These are phyloP conservation scores for Malus hybrid DNA, from an alignment of 331 rosid species.

Conservation along the genomic window DNA sequence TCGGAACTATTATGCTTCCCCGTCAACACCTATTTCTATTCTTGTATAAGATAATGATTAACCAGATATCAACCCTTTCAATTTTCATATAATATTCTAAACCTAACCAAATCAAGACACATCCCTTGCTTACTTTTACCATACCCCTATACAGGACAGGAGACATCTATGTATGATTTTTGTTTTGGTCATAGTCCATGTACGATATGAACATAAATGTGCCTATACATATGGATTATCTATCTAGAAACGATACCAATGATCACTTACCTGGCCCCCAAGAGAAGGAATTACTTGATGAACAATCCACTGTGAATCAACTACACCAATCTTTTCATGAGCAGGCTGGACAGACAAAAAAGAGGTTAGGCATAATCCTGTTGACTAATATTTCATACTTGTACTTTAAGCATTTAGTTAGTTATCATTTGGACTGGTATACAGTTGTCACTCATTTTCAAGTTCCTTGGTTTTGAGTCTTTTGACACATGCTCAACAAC, in stretches of 20 bases:
- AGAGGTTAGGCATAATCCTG: background rate
- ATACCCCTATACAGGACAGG: background rate
- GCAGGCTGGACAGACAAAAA: constrained; percentile 57
- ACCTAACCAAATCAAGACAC: background rate
- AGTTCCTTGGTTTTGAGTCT: background rate
- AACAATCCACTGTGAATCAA: constrained; percentile 95
- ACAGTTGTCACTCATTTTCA: background rate
- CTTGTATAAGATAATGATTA: background rate
- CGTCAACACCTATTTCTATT: background rate
- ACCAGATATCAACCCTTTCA: background rate
- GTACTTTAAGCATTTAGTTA: background rate
- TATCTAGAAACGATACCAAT: background rate
- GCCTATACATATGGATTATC: background rate
- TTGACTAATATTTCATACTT: background rate
- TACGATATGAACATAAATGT: background rate
- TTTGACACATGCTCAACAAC: background rate
- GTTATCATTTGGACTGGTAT: background rate
- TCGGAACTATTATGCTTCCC: background rate
- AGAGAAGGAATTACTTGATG: constrained; percentile 97
- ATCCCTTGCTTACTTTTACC: background rate
- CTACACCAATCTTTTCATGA: constrained; percentile 91
- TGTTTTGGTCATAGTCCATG: background rate
- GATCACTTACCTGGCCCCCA: constrained; percentile 63
- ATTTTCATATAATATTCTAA: background rate
- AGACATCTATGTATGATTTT: background rate